Conservation (phyloP, 2,329 filamentous ascomycete species). For the Fusarium torreyae region DNA sequence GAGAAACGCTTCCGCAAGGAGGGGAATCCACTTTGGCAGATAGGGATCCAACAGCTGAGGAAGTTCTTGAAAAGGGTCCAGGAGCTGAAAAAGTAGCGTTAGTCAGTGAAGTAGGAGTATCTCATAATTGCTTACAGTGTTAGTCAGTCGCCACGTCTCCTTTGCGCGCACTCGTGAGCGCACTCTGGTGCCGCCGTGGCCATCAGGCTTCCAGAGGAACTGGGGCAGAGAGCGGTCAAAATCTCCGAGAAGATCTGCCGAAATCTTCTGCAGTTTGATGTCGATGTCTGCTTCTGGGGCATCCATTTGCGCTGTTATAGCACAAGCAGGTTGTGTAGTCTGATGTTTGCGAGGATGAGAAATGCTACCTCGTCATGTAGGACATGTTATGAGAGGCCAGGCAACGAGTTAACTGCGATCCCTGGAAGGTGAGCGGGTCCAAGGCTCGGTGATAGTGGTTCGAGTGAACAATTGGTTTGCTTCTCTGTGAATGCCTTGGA, state of each 20-base stretch:
- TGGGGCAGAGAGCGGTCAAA: slow-evolving; percentile 67
- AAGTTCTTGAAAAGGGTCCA: slow-evolving; percentile 95
- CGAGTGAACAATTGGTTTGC: not conserved
- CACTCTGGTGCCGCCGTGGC: slow-evolving; percentile 59
- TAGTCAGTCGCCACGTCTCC: slow-evolving; percentile 65
- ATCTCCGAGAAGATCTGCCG: slow-evolving; percentile 71
- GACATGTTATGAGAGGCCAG: slow-evolving; percentile 21
- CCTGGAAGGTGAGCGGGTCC: slow-evolving; percentile 27
- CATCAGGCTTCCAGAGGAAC: slow-evolving; percentile 68
- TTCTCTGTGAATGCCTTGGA: not conserved
- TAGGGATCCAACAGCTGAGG: slow-evolving; percentile 93
- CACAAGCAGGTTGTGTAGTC: slow-evolving; percentile 3
- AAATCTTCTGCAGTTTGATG: slow-evolving; percentile 73
- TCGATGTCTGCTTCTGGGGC: slow-evolving; percentile 72
- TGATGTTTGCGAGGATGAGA: slow-evolving; percentile 9
- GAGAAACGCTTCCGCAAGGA: slow-evolving; percentile 82
- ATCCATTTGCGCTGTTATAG: slow-evolving; percentile 64
- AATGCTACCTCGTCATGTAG: slow-evolving; percentile 1
- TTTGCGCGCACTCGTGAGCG: slow-evolving; percentile 65
- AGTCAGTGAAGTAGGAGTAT: not conserved
- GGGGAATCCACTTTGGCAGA: slow-evolving; percentile 81
- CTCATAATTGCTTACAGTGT: slow-evolving; percentile 56
- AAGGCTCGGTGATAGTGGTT: slow-evolving; percentile 3
- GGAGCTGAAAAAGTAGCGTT: slow-evolving; percentile 57
- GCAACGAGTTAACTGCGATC: slow-evolving; percentile 18